Evolutionary conservation across 1,284 basidiomycete species (phyloP).

Genomic region (Gomphus bonarii): DNA sequence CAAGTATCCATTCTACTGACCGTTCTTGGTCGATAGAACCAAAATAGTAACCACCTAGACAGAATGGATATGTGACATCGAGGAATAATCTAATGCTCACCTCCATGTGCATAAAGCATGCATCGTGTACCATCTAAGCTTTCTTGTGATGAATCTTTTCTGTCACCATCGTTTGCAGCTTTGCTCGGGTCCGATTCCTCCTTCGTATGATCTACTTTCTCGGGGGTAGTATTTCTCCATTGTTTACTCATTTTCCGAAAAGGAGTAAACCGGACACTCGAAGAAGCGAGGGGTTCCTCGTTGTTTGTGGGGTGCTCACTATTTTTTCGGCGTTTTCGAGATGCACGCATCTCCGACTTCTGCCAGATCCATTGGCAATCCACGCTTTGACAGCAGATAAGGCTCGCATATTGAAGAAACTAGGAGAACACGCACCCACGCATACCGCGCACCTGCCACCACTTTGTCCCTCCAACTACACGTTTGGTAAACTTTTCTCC

Average conservation of each 20-base stretch:
- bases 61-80: neutral
- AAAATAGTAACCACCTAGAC: slow-evolving; percentile 68
- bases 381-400: slow-evolving; percentile 36
- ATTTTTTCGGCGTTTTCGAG: neutral
- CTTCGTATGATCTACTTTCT: neutral
- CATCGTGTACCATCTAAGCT: slow-evolving; percentile 66
- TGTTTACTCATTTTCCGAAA: neutral
- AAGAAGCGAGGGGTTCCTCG: neutral
- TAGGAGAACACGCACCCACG: slow-evolving; percentile 40
- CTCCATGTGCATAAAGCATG: slow-evolving; percentile 80
- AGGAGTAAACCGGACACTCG: neutral
- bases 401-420: neutral
- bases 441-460: slow-evolving; percentile 91
- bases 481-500: slow-evolving; percentile 67
- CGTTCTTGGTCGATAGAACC: slow-evolving; percentile 73
- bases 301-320: neutral
- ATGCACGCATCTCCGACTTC: slow-evolving; percentile 2
- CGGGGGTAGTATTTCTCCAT: neutral
- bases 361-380: slow-evolving; percentile 79
- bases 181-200: neutral
- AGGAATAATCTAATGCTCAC: slow-evolving; percentile 24
- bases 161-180: neutral
- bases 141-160: neutral
- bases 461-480: slow-evolving; percentile 83
- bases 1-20: slow-evolving; percentile 22